A percentile compares a stretch with the other conserved stretches of the same genome.
Conservation (phyloP, 225 moss, liverwort and hornwort species). For the Bryoerythrophyllum caledonicum region DNA sequence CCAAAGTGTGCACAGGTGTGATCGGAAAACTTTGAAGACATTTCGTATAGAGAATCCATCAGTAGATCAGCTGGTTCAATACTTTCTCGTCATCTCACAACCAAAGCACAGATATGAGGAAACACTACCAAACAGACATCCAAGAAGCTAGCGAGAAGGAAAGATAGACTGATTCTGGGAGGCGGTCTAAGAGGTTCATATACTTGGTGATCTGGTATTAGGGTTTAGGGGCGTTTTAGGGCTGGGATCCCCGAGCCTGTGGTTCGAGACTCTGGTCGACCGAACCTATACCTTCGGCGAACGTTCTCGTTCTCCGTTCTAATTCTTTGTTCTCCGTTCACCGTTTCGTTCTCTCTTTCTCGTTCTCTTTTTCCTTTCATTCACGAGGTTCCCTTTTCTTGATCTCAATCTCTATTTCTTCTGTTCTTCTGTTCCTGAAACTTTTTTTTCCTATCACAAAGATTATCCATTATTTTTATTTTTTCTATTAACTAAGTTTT, state of each 20-base stretch:
- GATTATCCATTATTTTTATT: too few relatives aligned
- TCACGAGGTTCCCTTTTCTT: too few relatives aligned
- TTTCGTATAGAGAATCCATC: conserved; percentile 43
- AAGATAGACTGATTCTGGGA: rapidly evolving
- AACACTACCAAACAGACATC: rapidly evolving
- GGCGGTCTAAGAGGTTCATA: neutral
- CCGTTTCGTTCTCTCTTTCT: neutral
- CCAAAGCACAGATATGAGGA: neutral
- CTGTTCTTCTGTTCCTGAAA: too few relatives aligned
- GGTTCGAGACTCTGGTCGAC: neutral
- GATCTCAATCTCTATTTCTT: too few relatives aligned
- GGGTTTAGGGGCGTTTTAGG: conserved; percentile 26
- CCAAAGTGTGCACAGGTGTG: neutral
- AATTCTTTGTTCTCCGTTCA: neutral
- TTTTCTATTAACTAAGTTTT: too few relatives aligned
- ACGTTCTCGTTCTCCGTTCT: neutral
- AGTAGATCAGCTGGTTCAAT: conserved; percentile 36
- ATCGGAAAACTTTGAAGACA: conserved; percentile 64
- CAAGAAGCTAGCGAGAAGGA: neutral
- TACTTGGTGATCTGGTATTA: neutral
- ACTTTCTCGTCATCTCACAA: conserved; percentile 48
- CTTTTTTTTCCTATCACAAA: too few relatives aligned
- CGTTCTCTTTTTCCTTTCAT: neutral
- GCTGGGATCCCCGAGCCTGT: neutral
- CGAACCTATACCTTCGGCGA: too few relatives aligned